Conservation (phyloP, 805 yeast species). For the Lipomyces sp. region DNA sequence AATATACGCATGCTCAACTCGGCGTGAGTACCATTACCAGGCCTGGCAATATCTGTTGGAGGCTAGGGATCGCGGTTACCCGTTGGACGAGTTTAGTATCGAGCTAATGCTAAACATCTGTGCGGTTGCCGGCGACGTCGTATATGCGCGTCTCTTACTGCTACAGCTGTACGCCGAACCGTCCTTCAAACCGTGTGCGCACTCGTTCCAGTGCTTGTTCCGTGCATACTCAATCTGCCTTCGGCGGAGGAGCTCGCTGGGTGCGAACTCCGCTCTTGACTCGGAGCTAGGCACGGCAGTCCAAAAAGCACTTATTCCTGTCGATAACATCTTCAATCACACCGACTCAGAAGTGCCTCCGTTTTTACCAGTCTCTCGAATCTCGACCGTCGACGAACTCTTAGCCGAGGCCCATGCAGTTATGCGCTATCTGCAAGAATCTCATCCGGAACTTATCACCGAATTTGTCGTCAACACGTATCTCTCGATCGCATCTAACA, state of each 20-base stretch:
- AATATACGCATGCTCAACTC: slow-evolving; percentile 69
- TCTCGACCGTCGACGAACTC: slow-evolving; percentile 52
- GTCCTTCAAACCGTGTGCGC: slow-evolving; percentile 42
- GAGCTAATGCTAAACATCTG: slow-evolving; percentile 76
- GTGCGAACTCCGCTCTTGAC: slow-evolving; percentile 5
- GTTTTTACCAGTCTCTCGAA: slow-evolving; percentile 62
- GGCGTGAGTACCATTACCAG: slow-evolving; percentile 52
- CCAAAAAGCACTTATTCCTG: slow-evolving; percentile 18
- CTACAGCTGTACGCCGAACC: slow-evolving; percentile 41
- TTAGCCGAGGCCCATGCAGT: slow-evolving; percentile 79
- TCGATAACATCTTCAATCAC: slow-evolving; percentile 8
- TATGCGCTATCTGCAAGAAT: slow-evolving; percentile 59
- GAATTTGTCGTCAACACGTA: slow-evolving; percentile 55
- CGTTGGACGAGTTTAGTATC: slow-evolving; percentile 52
- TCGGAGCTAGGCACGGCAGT: slow-evolving; percentile 12
- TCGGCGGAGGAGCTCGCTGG: slow-evolving; percentile 1
- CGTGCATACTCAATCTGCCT: slow-evolving; percentile 42
- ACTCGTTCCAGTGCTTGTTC: slow-evolving; percentile 44
- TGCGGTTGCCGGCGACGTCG: slow-evolving; percentile 78
- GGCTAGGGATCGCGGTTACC: slow-evolving; percentile 53
- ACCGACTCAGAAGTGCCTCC: slow-evolving; percentile 55
- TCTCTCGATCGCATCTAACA: slow-evolving; percentile 63
- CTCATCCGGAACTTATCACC: slow-evolving; percentile 53
- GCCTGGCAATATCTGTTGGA: slow-evolving; percentile 79
- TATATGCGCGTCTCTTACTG: slow-evolving; percentile 65